Conservation (phyloP, 2,329 filamentous ascomycete genomes). For the Westerdykella aurantiaca region DNA sequence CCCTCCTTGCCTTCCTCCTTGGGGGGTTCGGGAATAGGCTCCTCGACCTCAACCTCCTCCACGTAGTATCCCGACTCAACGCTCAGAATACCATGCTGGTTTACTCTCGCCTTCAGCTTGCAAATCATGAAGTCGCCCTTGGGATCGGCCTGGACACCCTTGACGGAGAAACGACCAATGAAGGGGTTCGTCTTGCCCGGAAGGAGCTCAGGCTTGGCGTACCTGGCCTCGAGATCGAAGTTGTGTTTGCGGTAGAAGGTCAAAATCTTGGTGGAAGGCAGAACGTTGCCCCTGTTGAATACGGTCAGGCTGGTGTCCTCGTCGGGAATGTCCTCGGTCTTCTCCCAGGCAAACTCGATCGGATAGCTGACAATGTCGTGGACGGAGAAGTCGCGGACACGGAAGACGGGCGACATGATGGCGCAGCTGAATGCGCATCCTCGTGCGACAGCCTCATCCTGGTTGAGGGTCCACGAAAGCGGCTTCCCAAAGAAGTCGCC, state of each 20-base stretch:
- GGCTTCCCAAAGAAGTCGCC: constrained; percentile 86
- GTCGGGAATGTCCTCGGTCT: constrained; percentile 94
- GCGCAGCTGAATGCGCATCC: constrained; percentile 97
- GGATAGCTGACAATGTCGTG: constrained; percentile 98
- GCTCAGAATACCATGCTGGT: constrained; percentile 93
- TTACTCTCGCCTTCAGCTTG: constrained; percentile 96
- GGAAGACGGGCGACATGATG: constrained; percentile 95
- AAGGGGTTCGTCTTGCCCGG: constrained; percentile 88
- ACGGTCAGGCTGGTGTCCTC: constrained; percentile 96
- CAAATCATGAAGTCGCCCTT: constrained; percentile 99
- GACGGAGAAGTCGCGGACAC: constrained; percentile 94
- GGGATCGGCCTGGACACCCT: constrained; percentile 87
- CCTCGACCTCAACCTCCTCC: constrained; percentile 95
- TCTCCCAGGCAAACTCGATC: constrained; percentile 98
- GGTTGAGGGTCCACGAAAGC: constrained; percentile 94
- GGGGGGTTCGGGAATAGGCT: constrained; percentile 69
- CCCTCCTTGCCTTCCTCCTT: constrained; percentile 56
- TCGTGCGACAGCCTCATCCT: constrained; percentile 92
- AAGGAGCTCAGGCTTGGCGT: constrained; percentile 77
- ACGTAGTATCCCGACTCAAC: constrained; percentile 97
- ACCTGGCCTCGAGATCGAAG: constrained; percentile 93
- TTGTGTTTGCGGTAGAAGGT: constrained; percentile 98
- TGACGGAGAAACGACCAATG: constrained; percentile 97
- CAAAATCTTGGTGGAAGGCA: constrained; percentile 97
- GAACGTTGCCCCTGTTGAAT: constrained; percentile 93